Evolutionary conservation across 257 asterid species (phyloP), one percentile per base, ranked within the genome.

Genomic region (Eustoma russellianum): DNA sequence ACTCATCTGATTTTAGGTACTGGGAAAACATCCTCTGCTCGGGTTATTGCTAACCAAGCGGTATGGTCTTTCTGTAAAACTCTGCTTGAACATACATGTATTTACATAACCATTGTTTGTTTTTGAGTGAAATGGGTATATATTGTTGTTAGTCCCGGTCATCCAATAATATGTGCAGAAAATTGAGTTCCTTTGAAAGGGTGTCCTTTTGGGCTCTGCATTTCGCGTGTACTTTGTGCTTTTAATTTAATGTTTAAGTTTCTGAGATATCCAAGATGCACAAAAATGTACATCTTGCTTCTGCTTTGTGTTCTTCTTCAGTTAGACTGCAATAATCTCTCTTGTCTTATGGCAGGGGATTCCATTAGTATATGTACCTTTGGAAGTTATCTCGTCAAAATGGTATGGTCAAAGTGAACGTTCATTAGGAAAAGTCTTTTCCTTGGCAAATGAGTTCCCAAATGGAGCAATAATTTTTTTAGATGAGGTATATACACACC

Each of bases 21-120:
- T 3, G 98, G 98, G 59, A 91, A 91, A 75, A 91, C 98, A 48
- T 91, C 97, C 57, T 84, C 88, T 76, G 98, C 98, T 68, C 98
- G 98, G 47, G 98, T 85, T 57, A 91, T 91, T 63, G 93, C 97
- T 63, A 75, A 71, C 70, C 90, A 87, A 85, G 88, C 92, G 89
- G 96, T 91, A 91, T 5, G 48, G 50, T 61, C 50, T 59, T 66
- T 62, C 52, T 50, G 12, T 38, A 11, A 38, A 2, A 7, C 11
- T 7, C 10, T 38, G 43, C 43, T 1, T 11, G 7, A 38, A 8
- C 9, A 38, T 11, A 9, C 43, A 38, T 11, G 12, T 24, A 24
- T 24, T 24, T 24, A 24, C 30, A 24, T 24, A 24, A 24, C 30
- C 43, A 3, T 38, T 38, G 43, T 38, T 38, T 38, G 30, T 24